Evolutionary conservation across 495 filamentous ascomycete species (phyloP), one percentile per base, ranked within the genome.

Genomic region (Astrothelium macrocarpum): DNA sequence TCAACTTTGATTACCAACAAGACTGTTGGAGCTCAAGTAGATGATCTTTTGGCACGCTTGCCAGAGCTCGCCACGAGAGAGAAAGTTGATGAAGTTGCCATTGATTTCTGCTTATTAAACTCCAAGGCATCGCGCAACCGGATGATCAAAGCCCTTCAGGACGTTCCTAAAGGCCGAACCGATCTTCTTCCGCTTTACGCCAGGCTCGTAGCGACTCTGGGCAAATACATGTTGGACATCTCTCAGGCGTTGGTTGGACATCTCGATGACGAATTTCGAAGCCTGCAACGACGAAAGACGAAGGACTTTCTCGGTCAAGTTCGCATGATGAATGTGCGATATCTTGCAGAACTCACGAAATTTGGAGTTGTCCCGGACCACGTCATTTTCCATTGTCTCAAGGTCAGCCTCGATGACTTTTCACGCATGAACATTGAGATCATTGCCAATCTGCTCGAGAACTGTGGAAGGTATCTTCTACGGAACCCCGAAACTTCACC

Each of bases 341-440:
- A 99, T 70, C 84, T 99, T 61, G 94, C 94, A 10, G 94, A 99
- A 74, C 76, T 99, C 71, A 97, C 94, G 59, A 99, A 99, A 70
- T 99, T 97, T 71, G 93, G 94, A 45, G 90, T 97, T 31, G 92
- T 99, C 25, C 95, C 94, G 10, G 93, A 99, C 74, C 94, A 99
- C 73, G 92, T 97, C 67, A 94, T 97, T 63, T 99, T 99, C 76
- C 95, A 99, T 69, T 97, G 93, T 75, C 82, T 99, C 65, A 97
- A 95, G 73, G 92, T 99, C 68, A 94, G 94, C 64, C 78, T 97
- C 5, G 95, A 99, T 69, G 94, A 99, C 65, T 97, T 99, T 68
- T 96, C 95, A 10, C 84, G 92, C 66, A 95, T 96, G 85, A 97
- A 97, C 70, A 95, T 99, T 64, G 95, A 99, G 73, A 96, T 99